Conservation (phyloP, 139 green algal genomes). For the Marvania coccoides region DNA sequence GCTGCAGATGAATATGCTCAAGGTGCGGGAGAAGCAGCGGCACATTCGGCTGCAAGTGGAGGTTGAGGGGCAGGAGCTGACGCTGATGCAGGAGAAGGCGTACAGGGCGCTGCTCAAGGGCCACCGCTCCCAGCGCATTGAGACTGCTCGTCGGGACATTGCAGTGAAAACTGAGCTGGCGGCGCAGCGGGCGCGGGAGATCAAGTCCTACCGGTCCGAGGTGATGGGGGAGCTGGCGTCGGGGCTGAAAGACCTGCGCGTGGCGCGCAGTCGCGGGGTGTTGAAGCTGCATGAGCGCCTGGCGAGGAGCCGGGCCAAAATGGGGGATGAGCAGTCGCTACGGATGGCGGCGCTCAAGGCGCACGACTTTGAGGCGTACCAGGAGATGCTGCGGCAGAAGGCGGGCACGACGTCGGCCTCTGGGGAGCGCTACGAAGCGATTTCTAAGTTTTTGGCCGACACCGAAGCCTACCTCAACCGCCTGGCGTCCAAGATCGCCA, state of each 20-base stretch:
- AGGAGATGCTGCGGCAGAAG: constrained; percentile 66
- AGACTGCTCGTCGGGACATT: constrained; percentile 32
- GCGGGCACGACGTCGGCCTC: not conserved
- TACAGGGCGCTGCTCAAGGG: constrained; percentile 66
- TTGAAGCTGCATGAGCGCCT: constrained; percentile 49
- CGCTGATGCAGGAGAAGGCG: constrained; percentile 54
- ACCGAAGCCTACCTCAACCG: constrained; percentile 94
- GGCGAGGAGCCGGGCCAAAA: constrained; percentile 33
- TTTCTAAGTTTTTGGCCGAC: constrained; percentile 71
- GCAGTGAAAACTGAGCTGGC: constrained; percentile 28
- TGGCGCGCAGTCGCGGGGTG: constrained; percentile 34
- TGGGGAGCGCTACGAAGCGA: constrained; percentile 50
- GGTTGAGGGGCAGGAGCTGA: constrained; percentile 52
- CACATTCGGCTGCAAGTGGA: constrained; percentile 28
- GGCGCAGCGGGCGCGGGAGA: constrained; percentile 24
- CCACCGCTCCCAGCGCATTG: constrained; percentile 35
- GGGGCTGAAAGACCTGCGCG: constrained; percentile 17
- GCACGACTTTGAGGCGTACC: constrained; percentile 94
- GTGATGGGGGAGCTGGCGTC: constrained; percentile 6
- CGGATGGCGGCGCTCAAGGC: constrained; percentile 72
- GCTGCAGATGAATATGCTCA: constrained; percentile 31
- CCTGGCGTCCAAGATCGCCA: constrained; percentile 78
- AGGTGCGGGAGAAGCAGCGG: constrained; percentile 23
- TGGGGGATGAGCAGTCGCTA: constrained; percentile 28
- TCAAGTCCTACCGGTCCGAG: constrained; percentile 18